Evolutionary conservation across 305 asterid species (phyloP), one percentile per base, ranked within the genome.

Genomic region (Fraxinus angustifolia): DNA sequence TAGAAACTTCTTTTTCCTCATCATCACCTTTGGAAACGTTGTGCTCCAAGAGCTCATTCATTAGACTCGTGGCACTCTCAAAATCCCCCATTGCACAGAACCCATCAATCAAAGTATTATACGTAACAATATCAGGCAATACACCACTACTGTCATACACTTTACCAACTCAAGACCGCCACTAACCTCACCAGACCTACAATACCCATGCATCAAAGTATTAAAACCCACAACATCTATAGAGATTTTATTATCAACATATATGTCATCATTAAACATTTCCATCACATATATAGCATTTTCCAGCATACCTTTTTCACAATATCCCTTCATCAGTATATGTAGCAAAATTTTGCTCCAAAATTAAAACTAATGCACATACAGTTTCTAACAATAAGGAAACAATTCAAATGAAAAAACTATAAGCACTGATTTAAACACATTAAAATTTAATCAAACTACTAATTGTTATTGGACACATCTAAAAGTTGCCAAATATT

Each of bases 241-340:
- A 85, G 60, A 67, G 80, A 86, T 56, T 40, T 28, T 80, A 35
- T 42, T 81, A 21, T 81, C 79, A 81, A 79, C 35, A 78, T 34
- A 11, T 42, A 72, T 79, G 77, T 75, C 81, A 77, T 83, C 83
- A 82, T 85, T 80, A 81, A 92, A 79, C 96, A 89, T 85, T 82
- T 90, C 87, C 93, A 91, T 84, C 8, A 92, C 86, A 85, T 75
- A 77, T 76, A 79, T 87, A 67, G 97, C 99, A 74, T 87, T 84
- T 77, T 80, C 88, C 86, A 95, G 67, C 92, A 85, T 79, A 84
- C 91, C 93, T 90, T 86, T 87, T 26, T 91, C 94, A 78, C 95
- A 93, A 82, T 88, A 95, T 38, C 97, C 99, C 83, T 95, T 95
- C 53, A 89, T 81, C 80, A 95, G 84, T 87, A 88, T 87, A 88